Percentiles rank a stretch among this genome's conserved stretches.
Evolutionary conservation across 305 asterid species (phyloP).

Genomic region (Fraxinus nigra): DNA sequence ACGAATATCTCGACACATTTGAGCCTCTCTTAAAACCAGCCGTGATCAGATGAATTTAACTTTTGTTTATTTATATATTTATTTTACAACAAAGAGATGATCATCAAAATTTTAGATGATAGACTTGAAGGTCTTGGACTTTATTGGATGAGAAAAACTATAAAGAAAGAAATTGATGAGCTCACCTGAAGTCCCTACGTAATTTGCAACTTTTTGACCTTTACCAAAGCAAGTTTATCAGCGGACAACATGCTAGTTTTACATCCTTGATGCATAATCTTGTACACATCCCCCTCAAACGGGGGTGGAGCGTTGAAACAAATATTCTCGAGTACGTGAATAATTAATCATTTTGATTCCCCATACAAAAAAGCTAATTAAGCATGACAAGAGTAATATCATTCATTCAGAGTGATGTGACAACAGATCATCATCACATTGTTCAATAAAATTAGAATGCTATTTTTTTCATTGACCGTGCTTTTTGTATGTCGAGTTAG

Average conservation of each 20-base stretch:
- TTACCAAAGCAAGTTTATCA: conserved; percentile 15
- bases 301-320: too few relatives aligned
- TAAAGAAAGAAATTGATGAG: conserved; percentile 13
- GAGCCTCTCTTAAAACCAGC: neutral
- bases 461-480: neutral
- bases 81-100: neutral
- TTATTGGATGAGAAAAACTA: neutral
- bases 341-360: neutral
- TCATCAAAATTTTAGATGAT: neutral
- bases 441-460: neutral
- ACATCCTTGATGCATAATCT: too few relatives aligned
- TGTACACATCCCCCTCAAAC: too few relatives aligned
- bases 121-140: conserved; percentile 4
- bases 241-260: too few relatives aligned
- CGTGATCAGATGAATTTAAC: neutral
- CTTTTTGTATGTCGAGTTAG: neutral
- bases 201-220: neutral
- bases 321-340: neutral
- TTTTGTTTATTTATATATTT: neutral
- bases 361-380: neutral
- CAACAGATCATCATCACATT: neutral
- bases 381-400: neutral
- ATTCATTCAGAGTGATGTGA: neutral
- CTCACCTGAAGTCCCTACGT: neutral
- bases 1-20: neutral